phyloP scores from a whole-genome alignment of 495 filamentous ascomycete genomes.

The Podospora pseudoanserina region DNA sequence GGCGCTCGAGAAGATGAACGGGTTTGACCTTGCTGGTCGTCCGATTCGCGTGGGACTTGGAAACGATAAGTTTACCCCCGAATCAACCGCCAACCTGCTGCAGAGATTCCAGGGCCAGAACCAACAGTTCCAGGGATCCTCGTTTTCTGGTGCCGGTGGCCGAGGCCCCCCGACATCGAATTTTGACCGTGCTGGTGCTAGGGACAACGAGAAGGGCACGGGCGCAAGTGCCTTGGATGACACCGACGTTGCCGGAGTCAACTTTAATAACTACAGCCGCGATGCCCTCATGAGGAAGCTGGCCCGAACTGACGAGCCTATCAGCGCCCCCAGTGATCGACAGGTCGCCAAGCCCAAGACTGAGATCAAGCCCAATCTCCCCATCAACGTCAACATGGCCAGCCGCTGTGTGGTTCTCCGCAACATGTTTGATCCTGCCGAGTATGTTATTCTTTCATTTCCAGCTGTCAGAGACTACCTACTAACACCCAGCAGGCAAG shows the following conservation, averaged over 20 bases:
- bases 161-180: conserved; percentile 82
- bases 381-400: conserved; percentile 84
- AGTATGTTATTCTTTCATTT: conserved; percentile 59
- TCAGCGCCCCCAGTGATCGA: conserved; percentile 60
- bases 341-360: conserved; percentile 74
- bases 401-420: conserved; percentile 91
- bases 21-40: conserved; percentile 96
- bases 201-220: conserved; percentile 86
- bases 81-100: conserved; percentile 85
- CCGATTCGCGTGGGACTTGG: conserved; percentile 98
- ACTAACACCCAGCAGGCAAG: conserved; percentile 65
- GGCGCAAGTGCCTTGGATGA: conserved; percentile 96
- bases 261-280: conserved; percentile 98
- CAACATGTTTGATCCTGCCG: conserved; percentile 88
- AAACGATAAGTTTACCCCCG: conserved; percentile 99
- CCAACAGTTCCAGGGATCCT: conserved; percentile 84
- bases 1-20: conserved; percentile 98
- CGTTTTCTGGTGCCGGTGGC: conserved; percentile 88
- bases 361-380: conserved; percentile 70
- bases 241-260: conserved; percentile 95
- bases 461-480: conserved; percentile 3
- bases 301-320: conserved; percentile 87
- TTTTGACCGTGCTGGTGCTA: conserved; percentile 89
- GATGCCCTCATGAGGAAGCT: conserved; percentile 97
- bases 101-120: conserved; percentile 84